Base-by-base conservation (phyloP, 2,329 filamentous ascomycete genomes). In the Diaporthe vaccinii region DNA sequence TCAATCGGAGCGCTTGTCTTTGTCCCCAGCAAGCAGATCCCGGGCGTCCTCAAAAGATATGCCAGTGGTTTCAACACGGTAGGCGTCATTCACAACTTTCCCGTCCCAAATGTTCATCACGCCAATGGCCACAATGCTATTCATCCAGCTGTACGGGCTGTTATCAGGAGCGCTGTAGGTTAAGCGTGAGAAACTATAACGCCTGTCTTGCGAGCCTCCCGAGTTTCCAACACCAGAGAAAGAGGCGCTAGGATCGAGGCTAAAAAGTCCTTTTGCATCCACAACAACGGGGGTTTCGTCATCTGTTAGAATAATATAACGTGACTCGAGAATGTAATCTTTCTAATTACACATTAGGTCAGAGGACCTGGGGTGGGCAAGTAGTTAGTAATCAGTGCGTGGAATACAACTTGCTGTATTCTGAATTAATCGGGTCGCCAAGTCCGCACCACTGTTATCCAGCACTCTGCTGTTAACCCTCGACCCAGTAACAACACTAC, bases 381-480 rank as follows among this genome's bases (percentile, higher is more conserved):
- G 7, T 25, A 31, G 7, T 34, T 1, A 51, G 44, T 53, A 4
- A 36, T 41, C 25, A 17, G 6, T 62, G 31, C 22, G 15, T 39
- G 62, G 14, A n/a, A 36, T 10, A n/a, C 22, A 39, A 20, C 44
- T 34, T 67, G 44, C 61, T 67, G 4, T 8, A 7, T 22, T 34
- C 46, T 12, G 62, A 68, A 25, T 15, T 6, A 31, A 68, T 20
- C 44, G 17, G 14, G 25, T 49, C 20, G 44, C 62, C 62, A 68
- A 68, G 62, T 36, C 62, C 31, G 46, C 31, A 15, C 62, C 46
- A 39, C 46, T 68, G 22, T 39, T 39, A 12, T 53, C 44, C 62
- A 68, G 7, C 20, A 51, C n/a, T 7, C 4, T 15, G 41, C 44
- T 22, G 15, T 34, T 49, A 1, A 36, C 10, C 20, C 17, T 51